Evolutionary conservation across 148 eudicot genomes (phyloP).

Genomic region (Bassia scoparia): DNA sequence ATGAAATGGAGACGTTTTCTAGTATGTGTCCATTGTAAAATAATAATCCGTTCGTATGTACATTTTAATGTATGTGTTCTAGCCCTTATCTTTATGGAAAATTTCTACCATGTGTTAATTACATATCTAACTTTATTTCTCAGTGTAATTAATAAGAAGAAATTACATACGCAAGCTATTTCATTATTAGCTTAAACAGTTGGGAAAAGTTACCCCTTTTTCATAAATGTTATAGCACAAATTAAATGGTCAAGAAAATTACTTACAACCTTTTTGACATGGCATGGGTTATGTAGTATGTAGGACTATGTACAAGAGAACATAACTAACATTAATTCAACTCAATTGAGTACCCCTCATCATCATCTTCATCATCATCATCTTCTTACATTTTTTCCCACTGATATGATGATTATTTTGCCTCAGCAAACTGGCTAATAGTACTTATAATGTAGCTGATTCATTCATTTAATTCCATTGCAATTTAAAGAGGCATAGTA

Average conservation of each 20-base stretch:
- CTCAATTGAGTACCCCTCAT: constrained; percentile 45
- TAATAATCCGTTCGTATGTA: too few species aligned
- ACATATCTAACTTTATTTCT: background rate
- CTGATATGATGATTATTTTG: constrained; percentile 34
- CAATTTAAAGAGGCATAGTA: constrained; percentile 12
- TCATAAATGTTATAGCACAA: constrained; percentile 37
- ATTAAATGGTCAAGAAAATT: constrained; percentile 37
- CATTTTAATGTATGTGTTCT: too few species aligned
- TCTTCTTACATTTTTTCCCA: constrained; percentile 27
- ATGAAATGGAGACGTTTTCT: too few species aligned
- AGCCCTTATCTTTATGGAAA: too few species aligned
- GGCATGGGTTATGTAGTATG: constrained; percentile 36
- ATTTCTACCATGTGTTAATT: background rate
- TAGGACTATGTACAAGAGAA: constrained; percentile 17
- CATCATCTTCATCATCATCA: constrained; percentile 21
- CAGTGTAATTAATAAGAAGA: constrained; percentile 10
- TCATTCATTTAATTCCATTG: constrained; percentile 27
- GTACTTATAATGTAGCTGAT: constrained; percentile 24
- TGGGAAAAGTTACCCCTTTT: constrained; percentile 12
- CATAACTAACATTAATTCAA: constrained; percentile 46
- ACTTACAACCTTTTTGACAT: background rate
- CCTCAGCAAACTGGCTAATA: constrained; percentile 30
- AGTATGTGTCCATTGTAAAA: too few species aligned
- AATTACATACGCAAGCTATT: background rate
- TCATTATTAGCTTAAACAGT: constrained; percentile 26